Evolutionary conservation across 441 rosid genomes (phyloP).

Genomic region (Sinapis alba): DNA sequence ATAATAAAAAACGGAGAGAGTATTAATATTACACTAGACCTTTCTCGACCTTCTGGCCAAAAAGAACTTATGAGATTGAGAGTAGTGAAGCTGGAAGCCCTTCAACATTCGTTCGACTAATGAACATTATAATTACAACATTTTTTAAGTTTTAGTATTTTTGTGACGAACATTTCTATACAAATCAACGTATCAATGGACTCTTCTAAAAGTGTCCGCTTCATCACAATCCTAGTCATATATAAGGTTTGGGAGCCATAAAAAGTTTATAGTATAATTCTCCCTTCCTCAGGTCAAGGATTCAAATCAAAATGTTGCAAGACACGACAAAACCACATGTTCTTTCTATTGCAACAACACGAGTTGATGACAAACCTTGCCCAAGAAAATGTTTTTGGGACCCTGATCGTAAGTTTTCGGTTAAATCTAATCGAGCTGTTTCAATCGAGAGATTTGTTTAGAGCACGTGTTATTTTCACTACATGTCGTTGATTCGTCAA

Average conservation of each 20-base stretch:
- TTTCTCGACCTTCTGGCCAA: neutral
- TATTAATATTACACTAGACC: neutral
- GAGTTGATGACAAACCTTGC: neutral
- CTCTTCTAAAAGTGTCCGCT: neutral
- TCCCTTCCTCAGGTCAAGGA: neutral
- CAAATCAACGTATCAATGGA: neutral
- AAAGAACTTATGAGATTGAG: neutral
- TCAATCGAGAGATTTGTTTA: neutral
- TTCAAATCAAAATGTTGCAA: neutral
- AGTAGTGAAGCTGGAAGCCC: neutral
- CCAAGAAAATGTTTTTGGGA: neutral
- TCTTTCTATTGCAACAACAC: neutral
- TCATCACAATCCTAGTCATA: neutral
- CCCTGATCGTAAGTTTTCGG: neutral
- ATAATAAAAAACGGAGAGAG: too few species aligned
- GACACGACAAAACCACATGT: neutral
- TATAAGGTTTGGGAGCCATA: neutral
- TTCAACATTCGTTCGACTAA: neutral
- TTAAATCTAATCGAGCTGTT: neutral
- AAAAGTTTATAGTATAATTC: neutral
- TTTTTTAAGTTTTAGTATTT: neutral
- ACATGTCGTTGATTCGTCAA: neutral
- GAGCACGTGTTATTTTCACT: neutral
- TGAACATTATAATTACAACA: neutral
- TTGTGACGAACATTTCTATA: neutral